phyloP scores from a whole-genome alignment of 2,329 filamentous ascomycete species.

The Zopfia rhizophila region DNA sequence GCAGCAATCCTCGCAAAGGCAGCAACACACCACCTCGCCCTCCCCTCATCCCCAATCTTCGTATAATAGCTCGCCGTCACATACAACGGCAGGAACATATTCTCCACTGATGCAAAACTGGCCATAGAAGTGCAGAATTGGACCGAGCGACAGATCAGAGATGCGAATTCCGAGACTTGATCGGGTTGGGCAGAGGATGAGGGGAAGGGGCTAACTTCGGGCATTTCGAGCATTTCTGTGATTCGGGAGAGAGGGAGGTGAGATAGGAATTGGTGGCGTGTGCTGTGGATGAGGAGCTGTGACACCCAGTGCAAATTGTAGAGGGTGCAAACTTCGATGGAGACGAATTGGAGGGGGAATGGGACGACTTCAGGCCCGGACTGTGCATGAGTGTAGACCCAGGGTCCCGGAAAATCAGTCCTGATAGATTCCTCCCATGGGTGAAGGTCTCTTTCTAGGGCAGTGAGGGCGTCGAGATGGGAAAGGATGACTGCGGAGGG shows the following conservation, averaged over 20 bases:
- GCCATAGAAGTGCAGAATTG: slow-evolving; percentile 27
- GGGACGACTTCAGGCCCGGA: slow-evolving; percentile 13
- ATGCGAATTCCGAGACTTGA: slow-evolving; percentile 26
- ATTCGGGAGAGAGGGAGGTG: slow-evolving; percentile 11
- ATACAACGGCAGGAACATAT: slow-evolving; percentile 29
- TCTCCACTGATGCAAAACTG: slow-evolving; percentile 29
- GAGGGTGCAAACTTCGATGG: slow-evolving; percentile 29
- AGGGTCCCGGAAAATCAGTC: slow-evolving; percentile 15
- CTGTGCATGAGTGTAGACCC: slow-evolving; percentile 19
- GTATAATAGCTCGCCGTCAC: slow-evolving; percentile 23
- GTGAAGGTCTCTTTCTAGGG: slow-evolving; percentile 21
- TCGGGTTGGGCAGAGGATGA: background rate
- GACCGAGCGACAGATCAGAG: slow-evolving; percentile 29
- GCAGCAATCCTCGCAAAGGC: slow-evolving; percentile 20
- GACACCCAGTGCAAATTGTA: slow-evolving; percentile 30
- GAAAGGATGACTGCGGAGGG: slow-evolving; percentile 1
- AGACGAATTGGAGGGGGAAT: slow-evolving; percentile 29
- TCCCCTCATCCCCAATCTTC: slow-evolving; percentile 22
- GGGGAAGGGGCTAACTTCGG: too few species aligned
- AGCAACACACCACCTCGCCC: slow-evolving; percentile 25
- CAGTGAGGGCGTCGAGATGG: slow-evolving; percentile 21
- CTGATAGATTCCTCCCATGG: slow-evolving; percentile 26
- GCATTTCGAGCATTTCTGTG: background rate
- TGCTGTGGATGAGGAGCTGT: slow-evolving; percentile 30
- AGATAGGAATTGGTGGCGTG: slow-evolving; percentile 16